Evolutionary conservation across 768 basidiomycete species (phyloP), one percentile per base, ranked within the genome.

Genomic region (Amanita exitialis): DNA sequence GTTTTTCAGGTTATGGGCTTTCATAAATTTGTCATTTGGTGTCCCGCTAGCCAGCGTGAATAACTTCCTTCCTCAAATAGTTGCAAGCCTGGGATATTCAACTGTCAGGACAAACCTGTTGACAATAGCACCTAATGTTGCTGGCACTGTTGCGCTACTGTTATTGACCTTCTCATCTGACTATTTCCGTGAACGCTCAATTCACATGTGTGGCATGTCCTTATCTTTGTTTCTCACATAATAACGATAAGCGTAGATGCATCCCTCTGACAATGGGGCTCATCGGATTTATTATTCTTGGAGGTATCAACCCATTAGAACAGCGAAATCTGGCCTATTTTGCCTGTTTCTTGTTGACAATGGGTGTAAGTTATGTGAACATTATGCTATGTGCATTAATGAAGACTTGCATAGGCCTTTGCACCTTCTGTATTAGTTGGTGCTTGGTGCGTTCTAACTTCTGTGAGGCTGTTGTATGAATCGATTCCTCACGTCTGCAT

Each of bases 51-150:
- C 73, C 1, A 73, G 72, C n/a, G 76, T 76, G 49, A 75, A 76
- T 58, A 76, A 76, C 54, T 78, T 77, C 58, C 63, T 79, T 12
- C 75, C 74, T 0, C 75, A 77, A 41, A 73, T 73, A 30, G 70
- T 72, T 21, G 69, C 66, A 7, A 72, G 72, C 47, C 62, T 75
- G 4, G 70, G 70, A 12, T 74, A 72, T 56, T 72, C 69, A 2
- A 70, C 72, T 3, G 63, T 77, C 56, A 74, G 72, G 54, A 79
- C 77, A 10, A 79, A 79, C 54, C 62, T 79, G 20, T 69, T 66
- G 54, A 79, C 77, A 15, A 71, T 77, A 27, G 77, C 76, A 8
- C 77, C 77, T 1, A 77, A 77, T 56, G 62, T 77, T 41, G 71
- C 68, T 44, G 74, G 72, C 34, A 76, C 76, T 1, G 69, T 75